phyloP scores from a whole-genome alignment of 139 green algal genomes.

The Coelastrella sp. region DNA sequence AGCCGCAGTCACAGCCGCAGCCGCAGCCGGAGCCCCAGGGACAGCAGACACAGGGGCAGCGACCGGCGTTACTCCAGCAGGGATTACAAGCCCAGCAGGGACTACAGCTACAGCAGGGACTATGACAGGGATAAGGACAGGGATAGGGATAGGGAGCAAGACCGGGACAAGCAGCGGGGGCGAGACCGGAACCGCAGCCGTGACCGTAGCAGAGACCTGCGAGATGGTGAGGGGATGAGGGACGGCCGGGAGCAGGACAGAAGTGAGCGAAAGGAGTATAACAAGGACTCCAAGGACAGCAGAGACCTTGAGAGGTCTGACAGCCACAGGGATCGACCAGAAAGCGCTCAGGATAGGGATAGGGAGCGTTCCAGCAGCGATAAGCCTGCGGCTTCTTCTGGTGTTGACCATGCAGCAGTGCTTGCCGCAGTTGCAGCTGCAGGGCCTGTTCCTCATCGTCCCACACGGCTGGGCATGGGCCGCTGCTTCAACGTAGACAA shows the following conservation, averaged over 20 bases:
- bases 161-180: too few relatives aligned
- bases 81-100: background rate
- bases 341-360: background rate
- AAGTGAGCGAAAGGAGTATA: background rate
- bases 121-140: background rate
- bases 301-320: background rate
- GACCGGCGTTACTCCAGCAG: background rate
- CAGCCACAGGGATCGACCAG: background rate
- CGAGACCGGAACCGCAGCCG: background rate
- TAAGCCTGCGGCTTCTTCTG: too few relatives aligned
- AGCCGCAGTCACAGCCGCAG: background rate
- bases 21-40: constrained; percentile 1
- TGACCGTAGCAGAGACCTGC: background rate
- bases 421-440: background rate
- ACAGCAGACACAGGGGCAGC: background rate
- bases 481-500: background rate
- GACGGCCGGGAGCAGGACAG: background rate
- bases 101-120: background rate
- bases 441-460: background rate
- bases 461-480: background rate
- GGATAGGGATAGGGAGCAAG: background rate
- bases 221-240: background rate
- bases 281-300: background rate
- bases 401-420: background rate
- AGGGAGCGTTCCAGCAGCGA: too few relatives aligned